Percentiles rank a stretch among this genome's conserved stretches.
phyloP scores from a whole-genome alignment of 2,329 filamentous ascomycete species.

The Calcarisporium arbuscula region DNA sequence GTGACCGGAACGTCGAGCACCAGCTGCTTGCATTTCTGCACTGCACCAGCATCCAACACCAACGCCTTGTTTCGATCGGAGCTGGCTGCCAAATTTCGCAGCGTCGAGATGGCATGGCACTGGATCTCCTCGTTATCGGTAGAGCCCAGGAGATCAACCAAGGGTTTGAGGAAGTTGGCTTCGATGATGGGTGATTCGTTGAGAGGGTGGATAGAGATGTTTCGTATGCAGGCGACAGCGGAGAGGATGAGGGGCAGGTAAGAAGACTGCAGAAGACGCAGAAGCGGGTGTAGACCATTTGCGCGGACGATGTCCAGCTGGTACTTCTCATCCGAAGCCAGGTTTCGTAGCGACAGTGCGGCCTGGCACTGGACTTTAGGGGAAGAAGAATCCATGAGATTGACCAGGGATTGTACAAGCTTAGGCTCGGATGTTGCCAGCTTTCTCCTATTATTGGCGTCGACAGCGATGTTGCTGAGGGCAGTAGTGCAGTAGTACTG shows the following conservation, averaged over 20 bases:
- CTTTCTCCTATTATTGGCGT: conserved; percentile 83
- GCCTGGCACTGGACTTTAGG: conserved; percentile 98
- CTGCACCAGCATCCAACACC: conserved; percentile 92
- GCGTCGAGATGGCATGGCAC: conserved; percentile 94
- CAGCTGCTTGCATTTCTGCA: conserved; percentile 97
- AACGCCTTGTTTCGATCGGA: conserved; percentile 97
- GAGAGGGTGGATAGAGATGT: conserved; percentile 95
- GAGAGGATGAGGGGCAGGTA: conserved; percentile 94
- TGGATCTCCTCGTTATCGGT: conserved; percentile 99
- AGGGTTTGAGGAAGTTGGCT: conserved; percentile 85
- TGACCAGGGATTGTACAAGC: conserved; percentile 87
- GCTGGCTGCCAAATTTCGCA: conserved; percentile 91
- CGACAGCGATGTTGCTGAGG: conserved; percentile 96
- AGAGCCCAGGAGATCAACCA: conserved; percentile 89
- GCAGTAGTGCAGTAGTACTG: conserved; percentile 99
- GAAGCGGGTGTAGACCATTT: conserved; percentile 74
- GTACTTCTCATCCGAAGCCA: conserved; percentile 97
- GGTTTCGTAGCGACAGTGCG: conserved; percentile 84
- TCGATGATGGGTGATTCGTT: conserved; percentile 99
- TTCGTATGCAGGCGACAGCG: conserved; percentile 94
- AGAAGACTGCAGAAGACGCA: conserved; percentile 87
- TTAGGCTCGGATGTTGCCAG: conserved; percentile 86
- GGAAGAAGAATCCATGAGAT: conserved; percentile 94
- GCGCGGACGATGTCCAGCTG: conserved; percentile 95
- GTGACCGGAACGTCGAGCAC: conserved; percentile 88